Percentiles rank a stretch among this genome's conserved stretches.
These are phyloP conservation scores for Puccinia triticina DNA, from an alignment of 1,284 basidiomycete species.

Conservation along the genomic window DNA sequence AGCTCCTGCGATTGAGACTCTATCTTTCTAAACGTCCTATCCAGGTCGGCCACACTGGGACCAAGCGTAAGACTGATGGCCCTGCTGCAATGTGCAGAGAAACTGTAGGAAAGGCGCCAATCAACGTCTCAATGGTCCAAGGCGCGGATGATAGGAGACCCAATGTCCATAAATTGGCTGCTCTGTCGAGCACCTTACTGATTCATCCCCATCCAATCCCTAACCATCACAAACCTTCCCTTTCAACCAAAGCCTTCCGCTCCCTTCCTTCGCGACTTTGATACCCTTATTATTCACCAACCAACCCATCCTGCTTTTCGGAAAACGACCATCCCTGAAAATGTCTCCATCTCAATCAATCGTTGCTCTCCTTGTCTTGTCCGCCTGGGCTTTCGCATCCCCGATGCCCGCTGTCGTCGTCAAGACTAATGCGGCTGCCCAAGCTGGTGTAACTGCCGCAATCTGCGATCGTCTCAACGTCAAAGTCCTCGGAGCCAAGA, in stretches of 20 bases:
- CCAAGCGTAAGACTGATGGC: background rate
- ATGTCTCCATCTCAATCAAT: slow-evolving; percentile 26
- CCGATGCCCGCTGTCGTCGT: background rate
- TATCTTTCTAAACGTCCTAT: background rate
- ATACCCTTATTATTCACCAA: background rate
- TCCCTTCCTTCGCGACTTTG: background rate
- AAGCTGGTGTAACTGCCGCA: background rate
- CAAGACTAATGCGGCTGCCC: background rate
- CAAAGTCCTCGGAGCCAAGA: background rate
- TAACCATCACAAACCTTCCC: background rate
- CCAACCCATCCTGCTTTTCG: background rate
- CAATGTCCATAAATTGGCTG: background rate
- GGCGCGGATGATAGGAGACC: background rate
- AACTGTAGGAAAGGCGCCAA: background rate
- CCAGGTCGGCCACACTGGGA: background rate
- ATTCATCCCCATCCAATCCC: background rate
- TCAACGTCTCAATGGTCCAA: background rate
- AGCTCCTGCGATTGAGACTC: background rate
- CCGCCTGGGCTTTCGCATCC: background rate
- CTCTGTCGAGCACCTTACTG: background rate
- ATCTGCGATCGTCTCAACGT: background rate
- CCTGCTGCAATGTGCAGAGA: background rate
- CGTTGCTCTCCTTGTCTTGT: slow-evolving; percentile 17
- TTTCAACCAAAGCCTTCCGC: background rate
- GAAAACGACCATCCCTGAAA: background rate